Evolutionary conservation across 1,139 yeast genomes (phyloP).

Genomic region (Suhomyces panamericanus): DNA sequence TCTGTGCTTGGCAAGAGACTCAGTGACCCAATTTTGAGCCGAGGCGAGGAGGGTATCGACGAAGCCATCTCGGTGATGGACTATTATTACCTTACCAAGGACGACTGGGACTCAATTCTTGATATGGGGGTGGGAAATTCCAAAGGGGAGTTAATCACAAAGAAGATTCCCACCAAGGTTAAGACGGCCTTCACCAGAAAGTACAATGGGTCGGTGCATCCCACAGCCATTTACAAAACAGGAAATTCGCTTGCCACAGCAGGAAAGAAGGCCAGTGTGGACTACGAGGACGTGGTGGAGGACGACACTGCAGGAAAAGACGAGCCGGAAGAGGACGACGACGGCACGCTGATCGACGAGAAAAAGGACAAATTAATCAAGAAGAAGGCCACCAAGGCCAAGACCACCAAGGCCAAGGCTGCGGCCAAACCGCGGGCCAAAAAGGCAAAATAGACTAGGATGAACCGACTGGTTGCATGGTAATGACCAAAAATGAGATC

Average conservation of each 20-base stretch:
- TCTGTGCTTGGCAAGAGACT: conserved; percentile 61
- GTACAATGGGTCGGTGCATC: conserved; percentile 76
- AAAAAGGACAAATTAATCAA: conserved; percentile 49
- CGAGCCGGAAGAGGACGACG: conserved; percentile 30
- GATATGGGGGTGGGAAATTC: conserved; percentile 74
- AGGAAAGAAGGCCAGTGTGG: conserved; percentile 45
- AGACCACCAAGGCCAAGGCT: conserved; percentile 6
- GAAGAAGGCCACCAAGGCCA: conserved; percentile 19
- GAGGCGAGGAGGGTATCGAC: conserved; percentile 63
- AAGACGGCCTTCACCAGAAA: conserved; percentile 85
- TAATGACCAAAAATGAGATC: no score
- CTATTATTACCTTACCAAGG: conserved; percentile 77
- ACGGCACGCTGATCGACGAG: conserved; percentile 33
- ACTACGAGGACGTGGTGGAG: conserved; percentile 62
- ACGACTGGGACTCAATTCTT: conserved; percentile 86
- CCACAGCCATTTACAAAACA: conserved; percentile 78
- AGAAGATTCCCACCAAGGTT: conserved; percentile 68
- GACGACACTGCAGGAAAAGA: conserved; percentile 52
- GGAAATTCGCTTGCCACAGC: conserved; percentile 52
- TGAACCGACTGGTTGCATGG: no score
- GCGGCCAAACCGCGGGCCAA: conserved; percentile 1
- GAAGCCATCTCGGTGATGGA: conserved; percentile 74
- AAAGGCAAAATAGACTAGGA: not conserved
- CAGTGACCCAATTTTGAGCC: conserved; percentile 51
- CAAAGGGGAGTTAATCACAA: conserved; percentile 47